Evolutionary conservation across 495 filamentous ascomycete genomes (phyloP).

Genomic region (Neurospora sp.): DNA sequence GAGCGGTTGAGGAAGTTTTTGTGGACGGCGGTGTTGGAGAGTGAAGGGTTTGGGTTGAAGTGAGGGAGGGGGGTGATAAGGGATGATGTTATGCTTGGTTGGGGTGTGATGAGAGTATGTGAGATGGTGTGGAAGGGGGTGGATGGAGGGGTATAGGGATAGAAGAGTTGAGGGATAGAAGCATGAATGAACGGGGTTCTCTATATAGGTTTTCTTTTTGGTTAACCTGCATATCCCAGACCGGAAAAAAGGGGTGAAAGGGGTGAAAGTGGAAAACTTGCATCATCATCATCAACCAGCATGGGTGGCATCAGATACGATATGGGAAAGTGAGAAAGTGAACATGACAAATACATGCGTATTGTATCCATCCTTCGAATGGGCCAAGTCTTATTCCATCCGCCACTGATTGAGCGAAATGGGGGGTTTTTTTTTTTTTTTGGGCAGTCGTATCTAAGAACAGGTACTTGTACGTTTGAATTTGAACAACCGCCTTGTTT

Average conservation of each 20-base stretch:
- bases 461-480: no score
- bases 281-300: not conserved
- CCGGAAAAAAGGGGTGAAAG: not conserved
- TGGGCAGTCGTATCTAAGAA: no score
- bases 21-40: conserved; percentile 80
- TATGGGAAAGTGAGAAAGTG: not conserved
- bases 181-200: not conserved
- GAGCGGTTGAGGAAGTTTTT: conserved; percentile 61
- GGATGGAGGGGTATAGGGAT: not conserved
- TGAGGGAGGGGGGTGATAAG: conserved; percentile 20
- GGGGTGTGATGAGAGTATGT: not conserved
- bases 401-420: not conserved
- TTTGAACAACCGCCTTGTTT: no score
- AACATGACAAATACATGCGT: not conserved
- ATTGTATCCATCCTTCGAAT: not conserved
- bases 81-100: not conserved
- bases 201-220: not conserved
- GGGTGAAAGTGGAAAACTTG: not conserved
- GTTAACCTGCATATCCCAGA: not conserved
- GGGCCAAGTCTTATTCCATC: not conserved
- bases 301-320: not conserved
- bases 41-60: conserved; percentile 91
- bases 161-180: not conserved
- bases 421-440: no score
- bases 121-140: not conserved